A percentile compares a stretch with the other conserved stretches of the same genome.
These are phyloP conservation scores for Thielaviopsis cerberus DNA, from an alignment of 2,329 filamentous ascomycete species.

Conservation along the genomic window DNA sequence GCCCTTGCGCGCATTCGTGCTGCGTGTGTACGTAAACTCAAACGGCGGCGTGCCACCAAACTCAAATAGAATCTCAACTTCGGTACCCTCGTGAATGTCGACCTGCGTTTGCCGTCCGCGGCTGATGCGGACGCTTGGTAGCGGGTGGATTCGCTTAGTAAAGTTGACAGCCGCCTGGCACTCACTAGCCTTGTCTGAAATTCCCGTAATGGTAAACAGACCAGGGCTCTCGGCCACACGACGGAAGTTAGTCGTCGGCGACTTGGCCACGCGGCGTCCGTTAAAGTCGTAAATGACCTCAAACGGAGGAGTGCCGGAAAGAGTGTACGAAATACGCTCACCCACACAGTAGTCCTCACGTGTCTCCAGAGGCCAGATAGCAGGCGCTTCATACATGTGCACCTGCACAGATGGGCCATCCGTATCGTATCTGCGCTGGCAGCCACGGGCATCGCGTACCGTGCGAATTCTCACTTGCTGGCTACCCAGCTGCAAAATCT, in stretches of 20 bases:
- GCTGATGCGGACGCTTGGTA: constrained; percentile 80
- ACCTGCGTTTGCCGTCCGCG: constrained; percentile 63
- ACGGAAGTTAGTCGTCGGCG: constrained; percentile 66
- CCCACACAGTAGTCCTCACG: constrained; percentile 85
- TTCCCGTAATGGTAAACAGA: constrained; percentile 66
- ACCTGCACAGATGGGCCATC: constrained; percentile 67
- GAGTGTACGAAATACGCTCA: constrained; percentile 78
- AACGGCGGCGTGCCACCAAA: constrained; percentile 94
- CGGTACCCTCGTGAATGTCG: constrained; percentile 91
- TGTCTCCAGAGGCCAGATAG: constrained; percentile 72
- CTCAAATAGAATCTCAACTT: constrained; percentile 82
- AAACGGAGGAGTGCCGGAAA: constrained; percentile 81
- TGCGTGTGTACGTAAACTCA: constrained; percentile 91
- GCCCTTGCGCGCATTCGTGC: constrained; percentile 64
- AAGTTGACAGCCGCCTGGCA: constrained; percentile 68
- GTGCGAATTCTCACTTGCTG: constrained; percentile 79
- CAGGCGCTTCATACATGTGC: constrained; percentile 79
- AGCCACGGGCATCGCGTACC: constrained; percentile 72
- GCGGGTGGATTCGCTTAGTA: constrained; percentile 69
- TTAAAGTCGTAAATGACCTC: constrained; percentile 85
- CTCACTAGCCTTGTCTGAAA: constrained; percentile 74
- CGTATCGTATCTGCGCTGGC: constrained; percentile 57
- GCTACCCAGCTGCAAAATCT: constrained; percentile 69
- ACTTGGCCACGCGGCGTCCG: constrained; percentile 60
- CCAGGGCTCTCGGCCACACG: constrained; percentile 85